Evolutionary conservation across 225 moss, liverwort and hornwort genomes (phyloP), one percentile per base, ranked within the genome.

Genomic region (Takakia lepidozioides): DNA sequence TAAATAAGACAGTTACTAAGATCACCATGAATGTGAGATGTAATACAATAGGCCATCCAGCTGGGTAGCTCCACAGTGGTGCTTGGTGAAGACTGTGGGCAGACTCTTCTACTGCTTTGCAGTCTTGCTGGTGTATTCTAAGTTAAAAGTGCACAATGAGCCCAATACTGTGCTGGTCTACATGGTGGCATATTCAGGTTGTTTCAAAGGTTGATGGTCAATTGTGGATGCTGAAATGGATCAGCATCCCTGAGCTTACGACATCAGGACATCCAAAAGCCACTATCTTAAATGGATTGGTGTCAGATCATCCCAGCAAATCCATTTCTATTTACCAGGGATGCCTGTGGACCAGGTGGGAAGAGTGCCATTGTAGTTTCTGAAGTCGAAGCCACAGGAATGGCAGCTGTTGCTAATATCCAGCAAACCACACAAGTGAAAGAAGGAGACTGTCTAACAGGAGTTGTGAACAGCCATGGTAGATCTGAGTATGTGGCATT

Each of bases 331-430:
- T n/a, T n/a, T n/a, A n/a, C n/a, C n/a, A n/a, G n/a, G n/a, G n/a
- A n/a, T n/a, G n/a, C n/a, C n/a, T n/a, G n/a, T n/a, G n/a, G n/a
- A 32, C 10, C 57, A 81, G 86, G 70, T 75, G 65, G 68, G 26
- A 73, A 38, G 41, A 68, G 49, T 20, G 36, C 28, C 38, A 70
- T 86, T 19, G 64, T 86, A 47, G 67, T 91, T 8, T 66, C 70
- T 41, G 83, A 83, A 63, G 83, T 91, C 17, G 90, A 91, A 57
- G 32, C 67, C 39, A 54, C 60, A 3, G 86, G 90, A 60, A 75
- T 69, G 41, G 67, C 81, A 22, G 70, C 54, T 37, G 42, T 56
- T 46, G 63, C 78, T 36, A 67, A 77, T 46, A 91, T 91, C 62
- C 74, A 86, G 10, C 81, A 91, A 43, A 86, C 86, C 8, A 54